A percentile compares a stretch with the other conserved stretches of the same genome.
phyloP scores from a whole-genome alignment of 1,284 basidiomycete genomes.

The Erythrobasidium hasegawianum region DNA sequence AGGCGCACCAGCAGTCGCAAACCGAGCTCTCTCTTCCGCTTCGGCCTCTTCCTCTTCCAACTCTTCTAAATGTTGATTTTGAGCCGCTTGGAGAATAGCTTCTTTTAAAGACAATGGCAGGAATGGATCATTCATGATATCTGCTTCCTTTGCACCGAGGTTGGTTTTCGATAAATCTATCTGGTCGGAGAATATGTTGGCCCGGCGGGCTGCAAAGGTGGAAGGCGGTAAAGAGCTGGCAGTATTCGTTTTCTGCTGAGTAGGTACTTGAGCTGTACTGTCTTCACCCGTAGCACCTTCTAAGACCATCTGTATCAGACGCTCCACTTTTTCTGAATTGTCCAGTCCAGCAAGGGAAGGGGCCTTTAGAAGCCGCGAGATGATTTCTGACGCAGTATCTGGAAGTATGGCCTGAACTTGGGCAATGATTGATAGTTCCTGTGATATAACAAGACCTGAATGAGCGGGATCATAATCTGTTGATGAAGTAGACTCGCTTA shows the following conservation, averaged over 20 bases:
- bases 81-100: conserved; percentile 19
- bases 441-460: neutral
- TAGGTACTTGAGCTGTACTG: neutral
- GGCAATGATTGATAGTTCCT: neutral
- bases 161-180: conserved; percentile 13
- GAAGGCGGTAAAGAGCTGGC: neutral
- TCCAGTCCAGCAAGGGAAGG: conserved; percentile 7
- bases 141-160: neutral
- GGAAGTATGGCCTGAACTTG: conserved; percentile 21
- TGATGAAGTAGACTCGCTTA: no score
- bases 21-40: neutral
- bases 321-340: conserved; percentile 17
- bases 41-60: conserved; percentile 4
- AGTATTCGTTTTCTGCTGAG: neutral
- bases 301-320: conserved; percentile 16
- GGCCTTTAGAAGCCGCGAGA: neutral
- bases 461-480: no score
- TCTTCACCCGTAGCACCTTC: neutral
- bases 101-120: conserved; percentile 15
- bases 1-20: no score
- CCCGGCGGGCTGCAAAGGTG: neutral
- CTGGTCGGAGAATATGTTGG: conserved; percentile 21
- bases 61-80: conserved; percentile 24
- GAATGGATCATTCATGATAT: conserved; percentile 22
- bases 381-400: conserved; percentile 7